Evolutionary conservation across 768 basidiomycete genomes (phyloP).

Genomic region (Hydnomerulius pinastri): DNA sequence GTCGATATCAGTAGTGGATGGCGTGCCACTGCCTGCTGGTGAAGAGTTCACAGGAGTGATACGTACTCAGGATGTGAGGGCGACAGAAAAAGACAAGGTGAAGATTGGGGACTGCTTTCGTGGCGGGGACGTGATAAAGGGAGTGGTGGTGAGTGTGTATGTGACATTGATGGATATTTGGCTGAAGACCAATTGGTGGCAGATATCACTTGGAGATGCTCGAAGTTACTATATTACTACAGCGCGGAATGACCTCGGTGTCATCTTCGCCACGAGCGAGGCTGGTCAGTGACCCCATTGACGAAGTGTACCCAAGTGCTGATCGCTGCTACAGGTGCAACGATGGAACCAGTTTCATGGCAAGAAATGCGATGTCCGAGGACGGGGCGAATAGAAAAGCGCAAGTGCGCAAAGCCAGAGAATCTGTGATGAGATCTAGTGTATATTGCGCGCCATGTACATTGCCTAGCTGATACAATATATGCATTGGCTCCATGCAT

Average conservation of each 20-base stretch:
- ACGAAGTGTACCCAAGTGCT: neutral
- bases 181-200: constrained; percentile 7
- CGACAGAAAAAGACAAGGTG: constrained; percentile 87
- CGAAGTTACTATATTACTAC: constrained; percentile 92
- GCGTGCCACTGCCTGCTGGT: constrained; percentile 74
- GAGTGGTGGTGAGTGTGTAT: constrained; percentile 66
- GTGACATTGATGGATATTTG: neutral
- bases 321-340: constrained; percentile 52
- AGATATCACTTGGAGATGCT: constrained; percentile 93
- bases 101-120: constrained; percentile 91
- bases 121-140: constrained; percentile 88
- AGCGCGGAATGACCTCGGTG: constrained; percentile 86
- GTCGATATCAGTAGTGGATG: constrained; percentile 86
- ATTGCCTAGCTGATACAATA: neutral
- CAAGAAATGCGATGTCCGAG: constrained; percentile 88
- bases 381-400: constrained; percentile 75
- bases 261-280: constrained; percentile 89
- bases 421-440: constrained; percentile 41
- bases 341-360: constrained; percentile 87
- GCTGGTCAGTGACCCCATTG: constrained; percentile 51
- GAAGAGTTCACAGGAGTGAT: constrained; percentile 92
- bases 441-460: neutral
- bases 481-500: too few species aligned
- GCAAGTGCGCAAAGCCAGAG: constrained; percentile 88
- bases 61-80: constrained; percentile 83